These are phyloP conservation scores for Claviceps digitariae DNA, from an alignment of 2,329 filamentous ascomycete species.

Conservation along the genomic window DNA sequence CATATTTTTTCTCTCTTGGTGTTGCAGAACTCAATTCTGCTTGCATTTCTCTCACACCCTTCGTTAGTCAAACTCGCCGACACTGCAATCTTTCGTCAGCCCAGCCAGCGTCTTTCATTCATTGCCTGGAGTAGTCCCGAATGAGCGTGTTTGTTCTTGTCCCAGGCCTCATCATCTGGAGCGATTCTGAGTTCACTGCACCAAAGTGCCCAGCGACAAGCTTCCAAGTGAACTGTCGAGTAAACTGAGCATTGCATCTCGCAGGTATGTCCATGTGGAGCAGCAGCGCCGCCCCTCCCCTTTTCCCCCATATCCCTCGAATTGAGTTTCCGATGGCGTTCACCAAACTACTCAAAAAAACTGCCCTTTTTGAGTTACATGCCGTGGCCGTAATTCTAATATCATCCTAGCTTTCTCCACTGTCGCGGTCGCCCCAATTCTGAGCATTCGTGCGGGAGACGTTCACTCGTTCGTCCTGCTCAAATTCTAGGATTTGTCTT, in stretches of 20 bases:
- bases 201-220: not conserved
- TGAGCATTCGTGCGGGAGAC: slow-evolving; percentile 43
- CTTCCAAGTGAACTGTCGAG: not conserved
- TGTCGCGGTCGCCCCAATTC: slow-evolving; percentile 28
- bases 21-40: not conserved
- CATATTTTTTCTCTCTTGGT: not conserved
- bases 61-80: not conserved
- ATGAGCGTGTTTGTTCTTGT: not conserved
- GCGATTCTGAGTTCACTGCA: not conserved
- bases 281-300: too few relatives aligned
- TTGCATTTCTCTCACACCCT: not conserved
- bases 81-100: not conserved
- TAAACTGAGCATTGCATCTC: not conserved
- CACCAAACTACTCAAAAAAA: slow-evolving; percentile 1
- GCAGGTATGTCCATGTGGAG: slow-evolving; percentile 15
- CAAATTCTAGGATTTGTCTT: slow-evolving; percentile 33
- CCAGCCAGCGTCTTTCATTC: not conserved
- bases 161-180: not conserved
- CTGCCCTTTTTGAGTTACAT: slow-evolving; percentile 20
- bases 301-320: slow-evolving; percentile 1
- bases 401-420: slow-evolving; percentile 22
- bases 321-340: slow-evolving; percentile 7
- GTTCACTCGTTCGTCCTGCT: slow-evolving; percentile 48
- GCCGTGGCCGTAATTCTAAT: slow-evolving; percentile 21
- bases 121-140: not conserved